Evolutionary conservation across 345 rosid genomes (phyloP).

Genomic region (Brassica napus): DNA sequence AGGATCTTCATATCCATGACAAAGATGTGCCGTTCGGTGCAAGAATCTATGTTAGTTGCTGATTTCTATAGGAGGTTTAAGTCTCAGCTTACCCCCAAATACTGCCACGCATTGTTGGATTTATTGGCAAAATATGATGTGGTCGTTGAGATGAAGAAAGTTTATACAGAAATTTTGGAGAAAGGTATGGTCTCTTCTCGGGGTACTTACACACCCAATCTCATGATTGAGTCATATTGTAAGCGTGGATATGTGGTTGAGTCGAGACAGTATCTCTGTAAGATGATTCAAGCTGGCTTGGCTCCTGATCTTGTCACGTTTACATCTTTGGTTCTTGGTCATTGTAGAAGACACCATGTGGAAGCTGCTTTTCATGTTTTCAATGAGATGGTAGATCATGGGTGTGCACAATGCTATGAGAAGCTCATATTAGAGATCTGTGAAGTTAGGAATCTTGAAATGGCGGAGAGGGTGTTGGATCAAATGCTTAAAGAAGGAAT

Average conservation of each 20-base stretch:
- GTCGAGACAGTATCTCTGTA: constrained; percentile 51
- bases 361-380: constrained; percentile 49
- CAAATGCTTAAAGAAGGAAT: constrained; percentile 55
- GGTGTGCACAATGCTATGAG: constrained; percentile 58
- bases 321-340: constrained; percentile 67
- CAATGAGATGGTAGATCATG: constrained; percentile 52
- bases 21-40: constrained; percentile 36
- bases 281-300: constrained; percentile 56
- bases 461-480: constrained; percentile 49
- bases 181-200: constrained; percentile 37
- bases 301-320: constrained; percentile 54
- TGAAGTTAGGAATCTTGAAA: constrained; percentile 45
- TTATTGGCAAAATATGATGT: constrained; percentile 44
- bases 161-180: constrained; percentile 48
- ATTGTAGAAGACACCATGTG: neutral
- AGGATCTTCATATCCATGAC: constrained; percentile 37
- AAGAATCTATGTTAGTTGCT: constrained; percentile 39
- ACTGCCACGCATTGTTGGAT: constrained; percentile 51
- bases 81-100: constrained; percentile 43
- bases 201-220: constrained; percentile 48
- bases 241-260: constrained; percentile 56
- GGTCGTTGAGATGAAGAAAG: constrained; percentile 60
- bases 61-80: constrained; percentile 43
- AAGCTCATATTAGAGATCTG: constrained; percentile 68
- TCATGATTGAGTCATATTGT: constrained; percentile 60